A percentile compares a stretch with the other conserved stretches of the same genome.
Conservation (phyloP, 2,329 filamentous ascomycete genomes). For the Lasiodiplodia theobromae region DNA sequence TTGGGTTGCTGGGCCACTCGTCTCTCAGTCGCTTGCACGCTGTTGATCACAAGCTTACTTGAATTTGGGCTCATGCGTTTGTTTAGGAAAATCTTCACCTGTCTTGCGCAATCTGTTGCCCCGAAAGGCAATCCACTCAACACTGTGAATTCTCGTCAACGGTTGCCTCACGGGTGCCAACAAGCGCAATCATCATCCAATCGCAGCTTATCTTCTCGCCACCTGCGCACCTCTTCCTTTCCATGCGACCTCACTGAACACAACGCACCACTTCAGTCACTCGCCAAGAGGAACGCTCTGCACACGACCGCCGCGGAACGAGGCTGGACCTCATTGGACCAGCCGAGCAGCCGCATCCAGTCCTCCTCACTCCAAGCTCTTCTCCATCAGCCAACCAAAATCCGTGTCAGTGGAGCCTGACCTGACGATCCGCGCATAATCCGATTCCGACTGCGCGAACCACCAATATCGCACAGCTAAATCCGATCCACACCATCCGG, state of each 20-base stretch:
- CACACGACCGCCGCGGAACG: not conserved
- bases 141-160: no score
- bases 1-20: no score
- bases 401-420: not conserved
- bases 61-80: no score
- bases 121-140: not conserved
- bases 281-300: not conserved
- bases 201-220: not conserved
- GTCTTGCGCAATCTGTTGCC: not conserved
- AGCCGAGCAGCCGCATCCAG: not conserved
- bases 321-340: not conserved
- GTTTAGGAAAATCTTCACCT: no score
- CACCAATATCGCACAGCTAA: not conserved
- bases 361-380: not conserved
- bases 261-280: not conserved
- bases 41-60: no score
- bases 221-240: not conserved
- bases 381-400: not conserved
- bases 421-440: not conserved
- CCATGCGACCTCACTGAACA: not conserved
- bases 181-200: not conserved
- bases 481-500: not conserved
- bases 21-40: no score
- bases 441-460: not conserved
- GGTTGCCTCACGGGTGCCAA: no score